phyloP scores from a whole-genome alignment of 352 stramenopile genomes.

The Globisporangium spinosum region DNA sequence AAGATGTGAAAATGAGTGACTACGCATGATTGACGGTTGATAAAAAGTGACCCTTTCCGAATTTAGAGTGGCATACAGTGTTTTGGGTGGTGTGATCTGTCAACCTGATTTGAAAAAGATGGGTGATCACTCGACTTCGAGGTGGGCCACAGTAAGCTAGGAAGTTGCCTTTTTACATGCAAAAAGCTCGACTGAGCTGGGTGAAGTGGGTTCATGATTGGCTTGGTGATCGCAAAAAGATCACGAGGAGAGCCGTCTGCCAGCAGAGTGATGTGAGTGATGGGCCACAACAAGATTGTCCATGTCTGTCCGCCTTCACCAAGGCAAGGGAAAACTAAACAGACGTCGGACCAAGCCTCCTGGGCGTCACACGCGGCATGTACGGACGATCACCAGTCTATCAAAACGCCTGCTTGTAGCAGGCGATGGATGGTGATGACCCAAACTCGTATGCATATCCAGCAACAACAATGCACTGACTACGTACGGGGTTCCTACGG shows the following conservation, averaged over 20 bases:
- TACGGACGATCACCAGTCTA: too few species aligned
- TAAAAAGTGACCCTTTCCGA: constrained; percentile 11
- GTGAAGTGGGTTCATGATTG: constrained; percentile 1
- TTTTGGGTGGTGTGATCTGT: neutral
- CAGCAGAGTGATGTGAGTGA: neutral
- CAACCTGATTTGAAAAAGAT: constrained; percentile 1
- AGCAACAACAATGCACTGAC: too few species aligned
- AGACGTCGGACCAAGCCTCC: neutral
- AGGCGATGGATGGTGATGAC: too few species aligned
- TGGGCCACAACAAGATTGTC: neutral
- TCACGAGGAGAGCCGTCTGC: neutral
- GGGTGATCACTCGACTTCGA: neutral
- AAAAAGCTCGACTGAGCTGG: neutral
- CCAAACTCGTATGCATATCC: too few species aligned
- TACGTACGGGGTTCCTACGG: too few species aligned
- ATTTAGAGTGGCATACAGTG: neutral
- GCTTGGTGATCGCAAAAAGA: neutral
- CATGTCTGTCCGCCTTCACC: neutral
- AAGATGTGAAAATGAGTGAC: neutral
- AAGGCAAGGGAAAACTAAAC: neutral
- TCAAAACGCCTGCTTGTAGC: too few species aligned
- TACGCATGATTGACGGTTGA: neutral
- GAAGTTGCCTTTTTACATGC: constrained; percentile 6
- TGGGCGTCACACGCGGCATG: neutral
- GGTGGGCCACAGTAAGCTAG: neutral